Evolutionary conservation across 305 asterid genomes (phyloP).

Genomic region (Fraxinus paxiana): DNA sequence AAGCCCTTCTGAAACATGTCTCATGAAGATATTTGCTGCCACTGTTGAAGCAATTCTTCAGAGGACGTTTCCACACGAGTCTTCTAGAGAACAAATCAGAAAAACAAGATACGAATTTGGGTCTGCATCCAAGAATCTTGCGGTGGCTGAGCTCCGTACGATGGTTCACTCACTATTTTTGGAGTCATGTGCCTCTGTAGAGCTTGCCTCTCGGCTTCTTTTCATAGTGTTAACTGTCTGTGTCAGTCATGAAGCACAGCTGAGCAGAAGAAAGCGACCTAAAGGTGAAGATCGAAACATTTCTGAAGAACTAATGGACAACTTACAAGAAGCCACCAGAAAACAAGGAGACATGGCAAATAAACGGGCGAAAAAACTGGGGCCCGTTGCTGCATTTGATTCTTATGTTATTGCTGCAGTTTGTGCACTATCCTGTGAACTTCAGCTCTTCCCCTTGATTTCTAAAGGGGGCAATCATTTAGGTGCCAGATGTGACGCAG

Average conservation of each 20-base stretch:
- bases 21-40: constrained; percentile 95
- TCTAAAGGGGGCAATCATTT: constrained; percentile 47
- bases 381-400: constrained; percentile 94
- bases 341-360: constrained; percentile 39
- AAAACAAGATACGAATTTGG: constrained; percentile 70
- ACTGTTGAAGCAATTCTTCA: constrained; percentile 95
- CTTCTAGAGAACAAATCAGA: constrained; percentile 72
- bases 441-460: constrained; percentile 78
- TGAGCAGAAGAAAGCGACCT: constrained; percentile 65
- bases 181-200: constrained; percentile 79
- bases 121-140: constrained; percentile 86
- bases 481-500: constrained; percentile 29
- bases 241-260: constrained; percentile 88
- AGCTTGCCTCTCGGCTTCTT: constrained; percentile 95
- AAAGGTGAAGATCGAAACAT: constrained; percentile 46
- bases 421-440: constrained; percentile 95
- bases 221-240: constrained; percentile 92
- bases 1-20: constrained; percentile 95
- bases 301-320: constrained; percentile 45
- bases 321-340: constrained; percentile 34
- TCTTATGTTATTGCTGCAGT: constrained; percentile 97
- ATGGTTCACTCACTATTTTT: constrained; percentile 92
- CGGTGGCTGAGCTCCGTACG: constrained; percentile 90
- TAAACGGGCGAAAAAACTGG: constrained; percentile 63
- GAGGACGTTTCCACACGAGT: constrained; percentile 85